Base-by-base conservation (phyloP, 768 basidiomycete species). In the Russula abietina region DNA sequence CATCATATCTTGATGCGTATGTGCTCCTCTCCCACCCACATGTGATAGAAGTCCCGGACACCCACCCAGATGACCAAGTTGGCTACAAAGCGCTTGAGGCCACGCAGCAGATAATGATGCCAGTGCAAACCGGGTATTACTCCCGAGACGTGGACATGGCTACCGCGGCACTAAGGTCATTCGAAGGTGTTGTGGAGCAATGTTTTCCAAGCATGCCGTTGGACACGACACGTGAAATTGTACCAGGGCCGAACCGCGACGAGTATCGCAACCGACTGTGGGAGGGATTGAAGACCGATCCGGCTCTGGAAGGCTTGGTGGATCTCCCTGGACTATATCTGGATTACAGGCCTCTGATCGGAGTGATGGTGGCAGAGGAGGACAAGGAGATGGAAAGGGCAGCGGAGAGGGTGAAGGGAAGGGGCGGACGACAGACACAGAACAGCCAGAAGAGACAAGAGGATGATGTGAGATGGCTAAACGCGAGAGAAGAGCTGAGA, bases 331-430 rank as follows among this genome's bases (percentile, higher is more conserved):
- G 75, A 43, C 73, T 88, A 62, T 79, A 81, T 68, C 71, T 86
- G 70, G 89, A 95, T 53, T 89, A 91, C 73, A 74, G 83, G 67
- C 87, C 92, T 36, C 81, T 80, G 73, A 75, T 92, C 54, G 77
- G 86, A 62, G 69, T 75, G 62, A 88, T 95, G 71, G 83, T 89
- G 45, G 73, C 61, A 30, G 79, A 75, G 41, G 93, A 96, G 66
- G 91, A 93, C 64, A 73, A 61, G 67, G 67, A 77, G 68, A 84
- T 79, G 64, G 62, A 61, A 54, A 43, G 59, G 68, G 64, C 55
- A 55, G 49, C 26, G 57, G 43, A 48, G 57, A 62, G 52, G 58
- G 49, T 32, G 59, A 68, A 61, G 69, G 58, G 57, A 45, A 55
- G 70, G 61, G 66, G 59, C 65, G 76, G 48, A 55, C 64, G 88